Evolutionary conservation across 1,284 basidiomycete species (phyloP).

Genomic region (Macrocystidia cucumis): DNA sequence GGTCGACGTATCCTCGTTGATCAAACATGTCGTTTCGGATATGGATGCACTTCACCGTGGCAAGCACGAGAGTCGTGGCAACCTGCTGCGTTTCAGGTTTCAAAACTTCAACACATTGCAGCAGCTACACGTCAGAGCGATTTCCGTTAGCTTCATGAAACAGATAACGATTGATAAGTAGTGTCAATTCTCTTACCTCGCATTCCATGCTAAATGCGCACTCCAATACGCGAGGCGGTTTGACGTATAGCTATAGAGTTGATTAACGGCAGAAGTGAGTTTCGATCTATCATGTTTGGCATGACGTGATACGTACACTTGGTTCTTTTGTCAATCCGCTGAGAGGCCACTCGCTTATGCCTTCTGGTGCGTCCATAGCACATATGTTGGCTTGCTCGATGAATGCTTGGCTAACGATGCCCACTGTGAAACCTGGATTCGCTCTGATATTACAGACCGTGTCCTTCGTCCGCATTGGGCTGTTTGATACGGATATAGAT

Average conservation of each 20-base stretch:
- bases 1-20: slow-evolving; percentile 36
- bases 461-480: slow-evolving; percentile 36
- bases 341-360: slow-evolving; percentile 58
- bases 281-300: not conserved
- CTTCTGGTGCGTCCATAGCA: slow-evolving; percentile 49
- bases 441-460: slow-evolving; percentile 51
- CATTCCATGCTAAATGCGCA: slow-evolving; percentile 70
- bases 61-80: slow-evolving; percentile 44
- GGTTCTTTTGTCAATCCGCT: slow-evolving; percentile 54
- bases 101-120: slow-evolving; percentile 36
- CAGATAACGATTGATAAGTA: too few relatives aligned
- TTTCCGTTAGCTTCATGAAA: not conserved
- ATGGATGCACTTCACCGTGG: slow-evolving; percentile 56
- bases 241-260: slow-evolving; percentile 35
- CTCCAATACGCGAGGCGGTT: slow-evolving; percentile 61
- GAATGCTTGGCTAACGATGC: slow-evolving; percentile 68
- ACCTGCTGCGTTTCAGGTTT: slow-evolving; percentile 26
- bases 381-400: slow-evolving; percentile 57
- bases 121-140: slow-evolving; percentile 20
- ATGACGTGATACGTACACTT: slow-evolving; percentile 29
- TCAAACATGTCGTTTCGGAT: slow-evolving; percentile 45
- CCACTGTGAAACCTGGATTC: slow-evolving; percentile 55
- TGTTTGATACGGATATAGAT: slow-evolving; percentile 38
- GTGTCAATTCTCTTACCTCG: too few relatives aligned
- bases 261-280: not conserved